Base-by-base conservation (phyloP, 2,329 filamentous ascomycete species). In the Pseudogymnoascus sp. region DNA sequence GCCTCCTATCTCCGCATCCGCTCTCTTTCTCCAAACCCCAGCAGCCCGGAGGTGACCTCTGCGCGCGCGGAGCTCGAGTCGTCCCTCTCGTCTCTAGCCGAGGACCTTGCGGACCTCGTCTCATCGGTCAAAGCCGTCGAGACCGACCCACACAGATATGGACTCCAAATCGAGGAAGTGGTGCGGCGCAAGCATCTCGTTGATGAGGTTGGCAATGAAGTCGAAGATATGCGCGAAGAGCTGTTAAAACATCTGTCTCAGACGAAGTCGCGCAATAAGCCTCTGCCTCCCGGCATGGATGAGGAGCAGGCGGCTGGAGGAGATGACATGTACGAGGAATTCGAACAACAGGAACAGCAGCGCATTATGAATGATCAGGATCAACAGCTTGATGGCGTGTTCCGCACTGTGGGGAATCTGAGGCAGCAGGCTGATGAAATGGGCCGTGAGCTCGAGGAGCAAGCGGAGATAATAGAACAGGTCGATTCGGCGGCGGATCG, bases 351-450 rank as follows among this genome's bases (percentile, higher is more conserved):
- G 76, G 85, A 95, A 73, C 95, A 99, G 78, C 74, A 89, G 72
- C 84, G 92, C 76, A 89, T 99, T 76, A 92, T 99, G 89, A 85
- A 88, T 67, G 91, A 97, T 75, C 94, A 99, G 79, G 94, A 99
- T 73, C 82, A 92, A 76, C 89, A 94, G 69, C 82, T 99, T 1
- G 93, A 97, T 72, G 90, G 90, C 14, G 93, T 99, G 55, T 96
- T 95, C 73, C 85, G 87, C 67, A 97, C 93, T 0, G 94, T 99
- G 23, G 93, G 92, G 2, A 97, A 92, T 72, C 77, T 99, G 72
- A 82, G 93, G 62, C 82, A 89, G 72, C 94, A 97, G 80, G 95
- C 94, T 1, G 88, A 95, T 75, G 90, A 92, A 69, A 99, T 99
- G 93, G 93, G 94, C 1, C 82, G 93, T 63, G 94, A 99, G 78